A percentile compares a stretch with the other conserved stretches of the same genome.
These are phyloP conservation scores for Pulveroboletus sp. DNA, from an alignment of 768 basidiomycete genomes.

Conservation along the genomic window DNA sequence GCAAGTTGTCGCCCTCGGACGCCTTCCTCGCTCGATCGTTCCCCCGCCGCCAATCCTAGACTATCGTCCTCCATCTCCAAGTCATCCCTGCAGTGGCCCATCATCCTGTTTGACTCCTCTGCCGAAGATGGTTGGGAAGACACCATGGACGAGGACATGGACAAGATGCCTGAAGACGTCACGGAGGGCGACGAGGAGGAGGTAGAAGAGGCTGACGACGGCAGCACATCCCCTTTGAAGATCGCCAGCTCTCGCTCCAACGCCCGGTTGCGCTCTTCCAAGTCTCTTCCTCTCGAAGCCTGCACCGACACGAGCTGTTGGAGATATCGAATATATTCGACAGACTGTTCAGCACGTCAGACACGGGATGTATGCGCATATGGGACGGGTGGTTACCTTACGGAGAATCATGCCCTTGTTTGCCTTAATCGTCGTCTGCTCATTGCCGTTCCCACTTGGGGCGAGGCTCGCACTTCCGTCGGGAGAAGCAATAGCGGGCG, in stretches of 20 bases:
- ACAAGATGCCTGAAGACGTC: conserved; percentile 16
- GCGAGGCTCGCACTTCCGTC: conserved; percentile 1
- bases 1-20: conserved; percentile 20
- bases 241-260: conserved; percentile 29
- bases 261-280: conserved; percentile 64
- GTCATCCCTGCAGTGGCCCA: conserved; percentile 7
- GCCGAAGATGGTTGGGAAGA: conserved; percentile 14
- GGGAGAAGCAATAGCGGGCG: conserved; percentile 17
- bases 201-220: conserved; percentile 8
- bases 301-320: conserved; percentile 83
- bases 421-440: conserved; percentile 65
- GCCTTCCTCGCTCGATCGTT: conserved; percentile 3
- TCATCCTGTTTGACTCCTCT: background rate
- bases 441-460: conserved; percentile 1
- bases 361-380: background rate
- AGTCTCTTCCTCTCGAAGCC: conserved; percentile 70
- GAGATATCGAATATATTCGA: conserved; percentile 64
- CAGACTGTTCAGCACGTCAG: conserved; percentile 33
- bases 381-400: conserved; percentile 45
- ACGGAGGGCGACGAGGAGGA: conserved; percentile 20
- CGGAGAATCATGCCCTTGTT: conserved; percentile 93
- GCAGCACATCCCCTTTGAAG: conserved; percentile 16
- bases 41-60: background rate
- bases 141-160: conserved; percentile 12
- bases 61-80: conserved; percentile 19